Conservation (phyloP, 805 yeast genomes). For the Cyberlindnera sargentensis region DNA sequence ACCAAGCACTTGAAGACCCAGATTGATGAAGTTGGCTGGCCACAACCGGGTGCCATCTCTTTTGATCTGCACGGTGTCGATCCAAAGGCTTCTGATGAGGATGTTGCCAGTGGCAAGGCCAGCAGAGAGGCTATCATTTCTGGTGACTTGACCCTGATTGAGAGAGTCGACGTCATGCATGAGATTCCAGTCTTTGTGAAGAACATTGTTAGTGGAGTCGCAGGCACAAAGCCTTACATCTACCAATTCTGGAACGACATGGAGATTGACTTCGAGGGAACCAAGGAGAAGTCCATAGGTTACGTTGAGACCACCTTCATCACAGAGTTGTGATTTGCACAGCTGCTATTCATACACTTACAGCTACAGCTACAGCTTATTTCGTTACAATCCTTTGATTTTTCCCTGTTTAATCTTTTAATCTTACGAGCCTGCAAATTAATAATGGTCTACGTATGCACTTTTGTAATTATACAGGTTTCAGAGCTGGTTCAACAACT, state of each 20-base stretch:
- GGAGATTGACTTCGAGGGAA: conserved; percentile 36
- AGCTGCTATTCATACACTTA: neutral
- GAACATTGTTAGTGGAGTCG: conserved; percentile 87
- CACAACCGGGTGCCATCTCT: conserved; percentile 63
- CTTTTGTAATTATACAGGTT: no score
- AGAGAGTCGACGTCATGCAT: conserved; percentile 95
- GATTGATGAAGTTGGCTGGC: conserved; percentile 81
- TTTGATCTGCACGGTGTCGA: conserved; percentile 50
- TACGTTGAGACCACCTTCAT: conserved; percentile 83
- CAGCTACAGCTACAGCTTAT: neutral
- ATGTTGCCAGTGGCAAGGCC: conserved; percentile 29
- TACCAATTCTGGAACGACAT: conserved; percentile 79
- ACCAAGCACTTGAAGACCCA: conserved; percentile 49
- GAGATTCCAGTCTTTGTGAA: conserved; percentile 94
- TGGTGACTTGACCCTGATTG: conserved; percentile 66
- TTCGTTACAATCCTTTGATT: neutral
- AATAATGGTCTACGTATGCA: no score
- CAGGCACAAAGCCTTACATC: conserved; percentile 94
- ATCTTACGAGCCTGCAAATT: neutral
- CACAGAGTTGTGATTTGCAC: conserved; percentile 24
- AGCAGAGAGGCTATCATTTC: conserved; percentile 40
- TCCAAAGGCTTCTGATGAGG: conserved; percentile 37
- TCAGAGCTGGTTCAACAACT: conserved; percentile 7
- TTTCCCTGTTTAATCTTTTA: neutral
- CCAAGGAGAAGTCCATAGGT: conserved; percentile 54